Conservation (phyloP, 2,329 filamentous ascomycete genomes). For the Fusarium praegraminearum region DNA sequence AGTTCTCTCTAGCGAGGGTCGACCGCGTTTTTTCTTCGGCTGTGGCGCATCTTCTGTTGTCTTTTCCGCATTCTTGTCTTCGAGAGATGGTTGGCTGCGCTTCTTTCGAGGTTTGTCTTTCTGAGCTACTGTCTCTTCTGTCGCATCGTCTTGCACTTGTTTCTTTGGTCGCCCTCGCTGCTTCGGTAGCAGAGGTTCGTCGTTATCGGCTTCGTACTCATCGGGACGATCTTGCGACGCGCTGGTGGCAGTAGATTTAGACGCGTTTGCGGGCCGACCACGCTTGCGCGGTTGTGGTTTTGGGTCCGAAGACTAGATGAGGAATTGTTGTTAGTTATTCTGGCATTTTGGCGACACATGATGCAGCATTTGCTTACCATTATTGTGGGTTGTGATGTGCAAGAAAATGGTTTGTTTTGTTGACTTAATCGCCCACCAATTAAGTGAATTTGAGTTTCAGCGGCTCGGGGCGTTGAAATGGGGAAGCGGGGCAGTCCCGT, state of each 20-base stretch:
- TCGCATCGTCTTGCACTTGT: conserved; percentile 8
- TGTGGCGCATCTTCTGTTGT: conserved; percentile 38
- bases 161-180: conserved; percentile 38
- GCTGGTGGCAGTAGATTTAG: conserved; percentile 46
- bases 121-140: conserved; percentile 16
- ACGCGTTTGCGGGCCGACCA: conserved; percentile 58
- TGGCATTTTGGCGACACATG: neutral
- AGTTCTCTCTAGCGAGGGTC: conserved; percentile 46
- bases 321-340: neutral
- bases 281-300: conserved; percentile 58
- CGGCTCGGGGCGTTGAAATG: conserved; percentile 30
- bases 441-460: conserved; percentile 30
- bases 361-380: conserved; percentile 22
- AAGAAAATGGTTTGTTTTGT: conserved; percentile 27
- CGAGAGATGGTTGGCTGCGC: conserved; percentile 48
- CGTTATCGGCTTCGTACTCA: conserved; percentile 44
- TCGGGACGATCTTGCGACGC: conserved; percentile 45
- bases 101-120: conserved; percentile 39
- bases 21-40: conserved; percentile 54
- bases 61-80: conserved; percentile 26
- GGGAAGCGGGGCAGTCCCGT: conserved; percentile 34
- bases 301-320: conserved; percentile 44
- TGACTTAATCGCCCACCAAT: conserved; percentile 20
- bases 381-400: conserved; percentile 13
- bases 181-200: conserved; percentile 44